phyloP scores from a whole-genome alignment of 1,284 basidiomycete species.

The Leccinum fallax region DNA sequence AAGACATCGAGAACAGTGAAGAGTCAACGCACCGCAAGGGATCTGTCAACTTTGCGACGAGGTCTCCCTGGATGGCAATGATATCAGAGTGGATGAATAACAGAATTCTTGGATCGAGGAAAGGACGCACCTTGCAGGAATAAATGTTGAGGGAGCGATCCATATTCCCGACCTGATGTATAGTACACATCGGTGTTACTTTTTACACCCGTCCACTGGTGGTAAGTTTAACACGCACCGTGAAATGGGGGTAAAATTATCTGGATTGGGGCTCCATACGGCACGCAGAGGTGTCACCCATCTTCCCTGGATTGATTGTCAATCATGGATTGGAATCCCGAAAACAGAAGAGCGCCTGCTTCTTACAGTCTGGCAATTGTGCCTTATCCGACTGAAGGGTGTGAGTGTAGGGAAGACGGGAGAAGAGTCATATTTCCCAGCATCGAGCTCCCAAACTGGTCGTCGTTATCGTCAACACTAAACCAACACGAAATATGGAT shows the following conservation, averaged over 20 bases:
- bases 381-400: conserved; percentile 61
- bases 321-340: background rate
- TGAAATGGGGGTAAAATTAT: conserved; percentile 80
- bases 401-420: conserved; percentile 57
- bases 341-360: background rate
- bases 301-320: conserved; percentile 54
- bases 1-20: background rate
- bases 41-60: conserved; percentile 63
- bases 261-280: conserved; percentile 74
- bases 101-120: background rate
- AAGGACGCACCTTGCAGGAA: conserved; percentile 59
- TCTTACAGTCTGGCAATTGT: conserved; percentile 77
- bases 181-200: background rate
- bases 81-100: background rate
- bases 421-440: conserved; percentile 46
- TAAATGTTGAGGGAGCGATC: conserved; percentile 73
- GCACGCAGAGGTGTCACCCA: conserved; percentile 78
- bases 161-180: conserved; percentile 69
- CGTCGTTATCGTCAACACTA: conserved; percentile 16
- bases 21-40: conserved; percentile 47
- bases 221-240: conserved; percentile 45
- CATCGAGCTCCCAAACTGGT: conserved; percentile 72
- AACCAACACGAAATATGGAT: background rate
- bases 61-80: conserved; percentile 53
- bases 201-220: too few species aligned